Base-by-base conservation (phyloP, 768 basidiomycete species). In the Scleroderma citrinum region DNA sequence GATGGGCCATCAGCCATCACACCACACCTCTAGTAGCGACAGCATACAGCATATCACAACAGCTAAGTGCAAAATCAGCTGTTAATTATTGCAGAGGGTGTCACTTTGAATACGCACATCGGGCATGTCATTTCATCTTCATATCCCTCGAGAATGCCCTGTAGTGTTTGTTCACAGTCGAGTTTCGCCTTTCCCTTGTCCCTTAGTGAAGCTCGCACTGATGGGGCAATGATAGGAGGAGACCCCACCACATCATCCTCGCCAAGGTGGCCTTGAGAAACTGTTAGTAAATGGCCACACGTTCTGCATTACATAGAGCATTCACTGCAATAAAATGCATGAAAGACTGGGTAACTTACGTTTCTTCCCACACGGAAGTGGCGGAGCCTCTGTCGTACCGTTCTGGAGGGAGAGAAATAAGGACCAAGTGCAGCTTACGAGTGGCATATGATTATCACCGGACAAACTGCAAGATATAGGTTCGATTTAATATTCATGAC, bases 51-150 rank as follows among this genome's bases (percentile, higher is more conserved):
- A 86, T 67, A 59, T 88, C 85, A 64, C 70, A 85, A 53, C 87
- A 89, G 61, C 86, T 88, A 53, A 50, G 12, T 16, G 16, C 24
- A 42, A 17, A 46, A 47, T 40, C 32, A 44, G 36, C 29, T 17
- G 36, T 53, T 44, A 44, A 31, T 43, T 43, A 51, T 46, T 46
- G 35, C 26, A 8, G n/a, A 12, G 26, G 40, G 38, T 6, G 17
- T 12, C 29, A 46, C 38, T 3, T n/a, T 24, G 46, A 13, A 29
- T 42, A 73, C 84, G 41, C 62, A 87, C 87, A 89, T 84, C 1
- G 87, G 78, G 63, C 87, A 89, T 14, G 69, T 78, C 42, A 87
- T 63, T 56, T 86, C 85, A 38, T 79, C 75, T 59, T 83, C 84
- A 42, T 81, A 77, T n/a, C 55, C 69, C 3, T 69, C 68, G 36